Evolutionary conservation across 805 yeast species (phyloP), one percentile per base, ranked within the genome.

Genomic region (Pichia ethanolica): DNA sequence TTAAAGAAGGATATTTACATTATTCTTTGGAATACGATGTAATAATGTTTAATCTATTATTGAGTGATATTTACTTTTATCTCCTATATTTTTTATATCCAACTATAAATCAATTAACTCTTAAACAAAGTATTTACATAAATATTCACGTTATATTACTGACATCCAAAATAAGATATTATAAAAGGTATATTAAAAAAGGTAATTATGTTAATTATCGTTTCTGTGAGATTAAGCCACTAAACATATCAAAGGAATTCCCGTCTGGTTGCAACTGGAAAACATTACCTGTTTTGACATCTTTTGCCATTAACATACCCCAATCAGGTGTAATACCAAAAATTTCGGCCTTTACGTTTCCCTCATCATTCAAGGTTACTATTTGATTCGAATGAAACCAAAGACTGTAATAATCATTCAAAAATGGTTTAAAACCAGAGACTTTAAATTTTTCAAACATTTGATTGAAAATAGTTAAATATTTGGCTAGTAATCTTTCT

Each of bases 231-330:
- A 91, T 85, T 55, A 93, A 71, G 0, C 98, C 98, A 57, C 77
- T 84, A 70, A 93, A 86, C 75, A 93, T 90, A 64, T 93, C 98
- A 61, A 93, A 93, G 4, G 97, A 88, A 63, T 93, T 93, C 1
- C 99, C 99, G 66, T 93, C 99, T 0, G 99, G 98, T 64, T 90
- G 97, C 43, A 93, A 69, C 57, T 88, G 84, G 55, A 75, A 82
- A 5, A 60, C 69, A 39, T 70, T 73, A 0, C 88, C 86, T 1
- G 83, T 79, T 45, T 77, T 76, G 7, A 82, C 64, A 54, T 86
- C 96, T 52, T 79, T 82, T 3, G 87, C 99, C 12, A 82, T 66
- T 50, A 93, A 68, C 69, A 90, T 71, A 0, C 99, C 99, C 66
- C 83, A 86, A 48, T 89, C 96, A 2, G 73, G 70, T 0, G 95